Conservation (phyloP, 129 eudicot species). For the Ambrosia trifida region DNA sequence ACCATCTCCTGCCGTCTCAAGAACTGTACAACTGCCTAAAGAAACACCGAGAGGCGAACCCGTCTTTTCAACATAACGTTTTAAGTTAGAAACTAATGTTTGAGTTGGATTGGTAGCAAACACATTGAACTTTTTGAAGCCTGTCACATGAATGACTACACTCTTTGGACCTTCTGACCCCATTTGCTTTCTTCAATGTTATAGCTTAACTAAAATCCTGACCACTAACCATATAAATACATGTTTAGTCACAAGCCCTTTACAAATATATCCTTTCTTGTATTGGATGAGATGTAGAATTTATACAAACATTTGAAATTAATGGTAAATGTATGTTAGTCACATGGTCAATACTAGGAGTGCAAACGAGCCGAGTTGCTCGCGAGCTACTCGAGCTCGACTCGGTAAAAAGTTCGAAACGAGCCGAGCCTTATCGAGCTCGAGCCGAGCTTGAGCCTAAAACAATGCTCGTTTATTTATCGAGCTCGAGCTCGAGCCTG, state of each 20-base stretch:
- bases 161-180: constrained; percentile 64
- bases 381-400: no score
- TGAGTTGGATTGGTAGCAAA: constrained; percentile 70
- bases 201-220: constrained; percentile 19
- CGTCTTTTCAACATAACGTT: constrained; percentile 44
- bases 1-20: constrained; percentile 78
- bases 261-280: no score
- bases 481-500: no score
- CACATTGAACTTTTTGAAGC: constrained; percentile 78
- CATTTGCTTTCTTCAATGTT: constrained; percentile 35
- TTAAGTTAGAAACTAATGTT: constrained; percentile 50
- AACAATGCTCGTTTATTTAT: no score
- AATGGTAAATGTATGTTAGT: no score
- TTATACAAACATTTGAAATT: no score
- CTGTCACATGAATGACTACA: constrained; percentile 63
- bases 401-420: no score
- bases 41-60: constrained; percentile 55
- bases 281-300: no score
- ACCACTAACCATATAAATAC: not conserved
- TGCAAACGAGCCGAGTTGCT: no score
- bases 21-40: constrained; percentile 59
- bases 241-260: constrained; percentile 11
- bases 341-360: no score
- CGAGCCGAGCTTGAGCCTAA: no score
- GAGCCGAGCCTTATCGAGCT: no score